These are phyloP conservation scores for Phaffia tasmanica DNA, from an alignment of 768 basidiomycete species.

Conservation along the genomic window DNA sequence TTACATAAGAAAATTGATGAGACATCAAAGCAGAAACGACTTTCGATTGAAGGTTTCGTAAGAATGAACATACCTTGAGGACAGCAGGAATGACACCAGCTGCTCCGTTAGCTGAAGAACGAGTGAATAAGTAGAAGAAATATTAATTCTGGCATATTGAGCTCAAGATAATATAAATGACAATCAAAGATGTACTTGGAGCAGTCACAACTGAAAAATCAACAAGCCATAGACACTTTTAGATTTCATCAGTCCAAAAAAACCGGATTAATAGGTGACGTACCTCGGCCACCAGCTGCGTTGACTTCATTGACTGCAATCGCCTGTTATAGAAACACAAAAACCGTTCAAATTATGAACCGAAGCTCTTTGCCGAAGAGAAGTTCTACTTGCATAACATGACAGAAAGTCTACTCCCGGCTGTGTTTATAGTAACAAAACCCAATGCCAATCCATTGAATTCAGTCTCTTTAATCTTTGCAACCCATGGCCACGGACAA, in stretches of 20 bases:
- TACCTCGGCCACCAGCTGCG: constrained; percentile 63
- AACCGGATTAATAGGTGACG: too few species aligned
- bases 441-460: too few species aligned
- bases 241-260: too few species aligned
- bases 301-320: constrained; percentile 48
- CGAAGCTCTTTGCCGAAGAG: background rate
- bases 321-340: background rate
- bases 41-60: background rate
- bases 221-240: too few species aligned
- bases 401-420: constrained; percentile 88
- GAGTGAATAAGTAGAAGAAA: background rate
- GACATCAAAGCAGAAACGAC: constrained; percentile 4
- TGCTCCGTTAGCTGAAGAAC: constrained; percentile 66
- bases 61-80: constrained; percentile 51
- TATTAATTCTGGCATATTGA: constrained; percentile 3
- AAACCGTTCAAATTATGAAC: background rate
- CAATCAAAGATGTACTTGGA: constrained; percentile 34
- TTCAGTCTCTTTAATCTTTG: too few species aligned
- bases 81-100: constrained; percentile 71
- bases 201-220: constrained; percentile 63
- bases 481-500: too few species aligned
- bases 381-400: constrained; percentile 48
- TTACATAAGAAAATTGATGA: background rate
- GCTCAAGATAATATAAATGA: too few species aligned
- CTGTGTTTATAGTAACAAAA: background rate